phyloP scores from a whole-genome alignment of 495 filamentous ascomycete genomes.

The Neurospora sp. region DNA sequence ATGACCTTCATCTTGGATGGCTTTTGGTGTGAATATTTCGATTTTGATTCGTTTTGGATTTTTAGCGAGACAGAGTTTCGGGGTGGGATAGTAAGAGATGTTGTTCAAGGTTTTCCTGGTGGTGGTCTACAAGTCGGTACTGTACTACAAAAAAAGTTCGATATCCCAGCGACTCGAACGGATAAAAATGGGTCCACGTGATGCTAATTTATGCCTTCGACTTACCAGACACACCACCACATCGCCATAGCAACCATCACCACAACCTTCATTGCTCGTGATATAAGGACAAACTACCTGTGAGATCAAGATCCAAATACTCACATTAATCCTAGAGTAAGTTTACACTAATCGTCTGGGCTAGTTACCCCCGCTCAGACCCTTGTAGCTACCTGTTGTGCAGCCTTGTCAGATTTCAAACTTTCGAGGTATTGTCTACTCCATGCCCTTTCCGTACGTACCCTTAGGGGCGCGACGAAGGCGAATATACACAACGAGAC shows the following conservation, averaged over 20 bases:
- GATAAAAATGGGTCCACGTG: neutral
- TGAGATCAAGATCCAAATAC: neutral
- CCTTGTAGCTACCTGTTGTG: neutral
- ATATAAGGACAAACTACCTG: neutral
- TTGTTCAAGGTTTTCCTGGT: neutral
- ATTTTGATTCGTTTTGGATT: neutral
- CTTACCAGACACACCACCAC: neutral
- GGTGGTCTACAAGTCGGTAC: neutral
- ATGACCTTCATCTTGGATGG: conserved; percentile 74
- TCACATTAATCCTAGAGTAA: neutral
- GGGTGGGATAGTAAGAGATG: neutral
- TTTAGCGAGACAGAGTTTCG: neutral
- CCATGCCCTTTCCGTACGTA: neutral
- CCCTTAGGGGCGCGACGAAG: neutral
- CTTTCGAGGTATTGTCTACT: neutral
- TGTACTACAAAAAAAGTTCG: neutral
- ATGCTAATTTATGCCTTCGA: neutral
- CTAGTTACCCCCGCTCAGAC: neutral
- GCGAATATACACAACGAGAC: conserved; percentile 25
- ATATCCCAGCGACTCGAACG: neutral
- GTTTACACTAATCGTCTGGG: neutral
- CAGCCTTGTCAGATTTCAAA: neutral
- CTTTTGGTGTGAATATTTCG: neutral
- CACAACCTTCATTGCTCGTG: neutral
- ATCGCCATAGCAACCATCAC: neutral